These are phyloP conservation scores for Cyclocybe cylindracea DNA, from an alignment of 768 basidiomycete genomes.

Conservation along the genomic window DNA sequence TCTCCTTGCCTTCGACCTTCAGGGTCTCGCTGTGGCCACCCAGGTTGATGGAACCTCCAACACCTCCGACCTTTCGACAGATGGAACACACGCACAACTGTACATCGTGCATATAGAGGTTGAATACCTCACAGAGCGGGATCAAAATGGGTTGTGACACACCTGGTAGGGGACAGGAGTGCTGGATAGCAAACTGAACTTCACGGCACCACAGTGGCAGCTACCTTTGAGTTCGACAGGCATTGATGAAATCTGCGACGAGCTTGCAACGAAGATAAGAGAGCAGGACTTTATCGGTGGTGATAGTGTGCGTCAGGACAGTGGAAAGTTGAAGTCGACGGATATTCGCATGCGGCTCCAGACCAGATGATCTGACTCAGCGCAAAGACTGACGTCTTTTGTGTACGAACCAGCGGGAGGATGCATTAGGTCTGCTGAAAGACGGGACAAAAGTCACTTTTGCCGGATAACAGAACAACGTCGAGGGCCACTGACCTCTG, in stretches of 20 bases:
- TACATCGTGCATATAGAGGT: neutral
- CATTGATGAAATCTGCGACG: slow-evolving; percentile 34
- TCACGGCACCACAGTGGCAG: slow-evolving; percentile 55
- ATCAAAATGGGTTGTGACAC: slow-evolving; percentile 1
- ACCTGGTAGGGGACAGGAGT: slow-evolving; percentile 69
- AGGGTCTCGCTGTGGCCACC: slow-evolving; percentile 54
- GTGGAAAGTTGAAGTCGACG: no score
- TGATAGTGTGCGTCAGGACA: neutral
- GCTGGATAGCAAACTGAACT: slow-evolving; percentile 49
- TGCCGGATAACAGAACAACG: no score
- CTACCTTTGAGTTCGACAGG: slow-evolving; percentile 57
- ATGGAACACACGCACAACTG: slow-evolving; percentile 69
- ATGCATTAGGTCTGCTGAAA: no score
- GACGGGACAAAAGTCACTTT: no score
- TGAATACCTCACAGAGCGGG: neutral
- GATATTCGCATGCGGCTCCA: no score
- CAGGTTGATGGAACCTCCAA: slow-evolving; percentile 68
- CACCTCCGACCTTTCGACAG: slow-evolving; percentile 70
- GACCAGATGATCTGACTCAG: no score
- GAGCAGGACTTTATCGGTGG: neutral
- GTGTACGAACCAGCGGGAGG: no score
- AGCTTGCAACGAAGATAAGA: neutral
- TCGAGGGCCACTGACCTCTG: no score
- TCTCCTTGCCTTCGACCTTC: slow-evolving; percentile 52
- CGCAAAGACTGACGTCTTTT: no score